Base-by-base conservation (phyloP, 164 flowering plant genomes). In the Saururus chinensis region DNA sequence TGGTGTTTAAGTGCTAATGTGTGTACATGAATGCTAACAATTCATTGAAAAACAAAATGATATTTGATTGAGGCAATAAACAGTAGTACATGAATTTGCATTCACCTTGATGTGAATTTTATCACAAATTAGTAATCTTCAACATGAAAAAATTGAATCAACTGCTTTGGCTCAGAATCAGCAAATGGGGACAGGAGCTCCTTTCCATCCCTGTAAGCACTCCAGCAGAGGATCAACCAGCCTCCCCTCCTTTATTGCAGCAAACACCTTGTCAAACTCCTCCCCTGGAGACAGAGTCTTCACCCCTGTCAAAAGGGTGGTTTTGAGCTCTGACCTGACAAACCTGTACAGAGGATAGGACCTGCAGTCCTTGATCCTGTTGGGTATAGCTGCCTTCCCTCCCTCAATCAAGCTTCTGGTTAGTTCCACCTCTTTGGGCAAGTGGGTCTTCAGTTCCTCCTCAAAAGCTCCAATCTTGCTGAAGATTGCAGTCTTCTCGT, bases 171-270 rank as follows among this genome's bases (percentile, higher is more conserved):
- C n/a, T n/a, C n/a, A n/a, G n/a, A 30, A 22, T 40, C 76, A 81
- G 62, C 73, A 77, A 19, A 83, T 76, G 19, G 86, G 86, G 19
- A 80, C 74, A 26, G 89, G 86, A 56, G 69, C 69, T 7, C 89
- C 89, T 64, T 82, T 71, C 89, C 89, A 84, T 0, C 70, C 77
- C 57, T 74, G 62, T 20, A 84, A 63, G 61, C 85, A 82, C 6
- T 79, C 70, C 9, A 82, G 73, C 22, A 84, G 26, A 8, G 87
- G 85, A 61, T 82, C 87, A 35, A 79, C 77, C 64, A 84, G 10
- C 65, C 78, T 77, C 17, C 85, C 83, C 9, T 75, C 65, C 62
- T 83, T 74, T 13, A 82, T 69, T 4, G 84, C 89, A 1, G 70
- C 21, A 40, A 81, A 84, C 16, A 84, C 85, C 70, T 77, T 75